Evolutionary conservation across 139 green algal genomes (phyloP), one percentile per base, ranked within the genome.

Genomic region (Prasinococcaceae sp.): DNA sequence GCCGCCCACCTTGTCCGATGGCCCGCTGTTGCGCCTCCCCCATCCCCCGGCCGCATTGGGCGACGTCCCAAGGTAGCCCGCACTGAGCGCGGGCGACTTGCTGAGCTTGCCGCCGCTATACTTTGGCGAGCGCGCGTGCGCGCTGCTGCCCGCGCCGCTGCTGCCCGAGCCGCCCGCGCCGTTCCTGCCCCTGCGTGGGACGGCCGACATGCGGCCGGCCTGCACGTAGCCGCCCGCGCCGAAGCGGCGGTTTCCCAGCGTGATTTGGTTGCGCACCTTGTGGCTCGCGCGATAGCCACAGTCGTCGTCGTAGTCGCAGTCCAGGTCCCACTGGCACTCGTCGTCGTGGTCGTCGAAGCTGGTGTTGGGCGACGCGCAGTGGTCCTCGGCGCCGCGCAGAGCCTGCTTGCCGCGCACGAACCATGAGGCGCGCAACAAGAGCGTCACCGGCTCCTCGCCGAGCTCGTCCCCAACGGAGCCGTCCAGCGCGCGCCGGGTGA

Each of bases 181-280:
- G n/a, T n/a, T n/a, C n/a, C n/a, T n/a, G n/a, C n/a, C n/a, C n/a
- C n/a, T n/a, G n/a, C n/a, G n/a, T n/a, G n/a, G n/a, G n/a, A n/a
- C n/a, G n/a, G n/a, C n/a, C n/a, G n/a, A n/a, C 26, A 17, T 16
- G 22, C 46, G 10, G 19, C 47, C 47, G 2, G 6, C n/a, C 3
- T 17, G n/a, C 26, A 55, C 27, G 29, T 41, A 55, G 1, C 47
- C 47, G 19, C 20, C 20, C 28, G 19, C n/a, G n/a, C 47, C 47
- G 30, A 41, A 55, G 19, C 47, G 47, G 28, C 47, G 47, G 25
- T 55, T 55, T 8, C 47, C 47, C 14, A 55, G 28, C 8, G 36
- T 32, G 3, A 39, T 8, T 23, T 14, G 36, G 3, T 35, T n/a
- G n/a, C 12, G 10, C 4, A 42, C 30, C 16, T 37, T 26, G 27